These are phyloP conservation scores for Colletotrichum musae DNA, from an alignment of 2,329 filamentous ascomycete species.

Conservation along the genomic window DNA sequence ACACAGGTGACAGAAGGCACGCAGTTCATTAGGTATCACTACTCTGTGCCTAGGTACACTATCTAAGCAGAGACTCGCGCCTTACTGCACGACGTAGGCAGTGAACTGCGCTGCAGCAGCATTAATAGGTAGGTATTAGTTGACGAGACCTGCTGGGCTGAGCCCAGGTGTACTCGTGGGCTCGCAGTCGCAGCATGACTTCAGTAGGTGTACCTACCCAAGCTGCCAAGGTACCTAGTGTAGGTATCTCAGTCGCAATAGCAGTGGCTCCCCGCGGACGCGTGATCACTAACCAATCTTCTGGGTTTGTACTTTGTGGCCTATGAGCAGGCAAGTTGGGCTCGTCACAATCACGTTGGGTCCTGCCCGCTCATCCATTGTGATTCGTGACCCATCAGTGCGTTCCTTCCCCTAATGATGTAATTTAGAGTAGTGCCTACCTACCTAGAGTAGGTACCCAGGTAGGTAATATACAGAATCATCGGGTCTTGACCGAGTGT, in stretches of 20 bases:
- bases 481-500: conserved; percentile 37
- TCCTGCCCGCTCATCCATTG: background rate
- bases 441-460: too few relatives aligned
- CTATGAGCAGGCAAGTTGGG: background rate
- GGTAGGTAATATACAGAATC: background rate
- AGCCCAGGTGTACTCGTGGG: background rate
- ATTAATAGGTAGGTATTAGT: too few relatives aligned
- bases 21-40: too few relatives aligned
- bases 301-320: background rate
- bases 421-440: conserved; percentile 18
- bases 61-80: background rate
- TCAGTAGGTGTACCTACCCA: too few relatives aligned
- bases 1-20: too few relatives aligned
- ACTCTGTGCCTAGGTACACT: background rate
- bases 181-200: too few relatives aligned
- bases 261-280: background rate
- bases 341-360: background rate
- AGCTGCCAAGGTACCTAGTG: too few relatives aligned
- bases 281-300: background rate
- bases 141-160: too few relatives aligned
- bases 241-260: background rate
- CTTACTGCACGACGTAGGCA: too few relatives aligned
- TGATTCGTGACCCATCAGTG: background rate
- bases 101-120: too few relatives aligned
- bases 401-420: conserved; percentile 27